Conservation (phyloP, 768 basidiomycete species). For the Exsudoporus frostii region DNA sequence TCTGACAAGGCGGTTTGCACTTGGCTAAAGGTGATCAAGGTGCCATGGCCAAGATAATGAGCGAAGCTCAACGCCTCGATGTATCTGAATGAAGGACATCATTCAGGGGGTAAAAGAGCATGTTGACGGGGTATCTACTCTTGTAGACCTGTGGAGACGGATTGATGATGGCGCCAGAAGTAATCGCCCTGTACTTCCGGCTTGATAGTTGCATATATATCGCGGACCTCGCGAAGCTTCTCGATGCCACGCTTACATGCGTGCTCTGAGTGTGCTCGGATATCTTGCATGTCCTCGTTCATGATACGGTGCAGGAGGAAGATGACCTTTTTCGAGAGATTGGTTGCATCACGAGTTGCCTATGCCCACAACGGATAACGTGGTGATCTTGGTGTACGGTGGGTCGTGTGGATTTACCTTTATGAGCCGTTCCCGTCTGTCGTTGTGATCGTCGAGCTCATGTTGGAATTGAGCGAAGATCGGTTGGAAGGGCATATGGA, state of each 20-base stretch:
- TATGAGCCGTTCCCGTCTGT: conserved; percentile 85
- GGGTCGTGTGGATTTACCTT: conserved; percentile 52
- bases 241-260: conserved; percentile 52
- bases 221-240: conserved; percentile 66
- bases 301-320: conserved; percentile 84
- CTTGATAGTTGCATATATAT: conserved; percentile 58
- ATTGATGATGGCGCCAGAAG: conserved; percentile 76
- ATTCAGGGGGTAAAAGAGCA: conserved; percentile 9
- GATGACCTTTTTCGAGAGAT: conserved; percentile 88
- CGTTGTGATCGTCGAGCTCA: conserved; percentile 80
- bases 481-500: conserved; percentile 9
- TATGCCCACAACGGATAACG: conserved; percentile 27
- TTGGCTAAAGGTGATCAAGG: conserved; percentile 63
- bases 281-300: conserved; percentile 37
- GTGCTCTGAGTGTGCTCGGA: conserved; percentile 30
- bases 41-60: conserved; percentile 71
- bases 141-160: conserved; percentile 79
- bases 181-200: conserved; percentile 61
- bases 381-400: conserved; percentile 1
- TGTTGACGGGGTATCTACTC: conserved; percentile 41
- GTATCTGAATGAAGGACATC: conserved; percentile 43
- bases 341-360: conserved; percentile 86
- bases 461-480: conserved; percentile 63
- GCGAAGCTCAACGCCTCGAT: conserved; percentile 91
- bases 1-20: conserved; percentile 66